phyloP scores from a whole-genome alignment of 106 monocot species.

The Acorus calamus region DNA sequence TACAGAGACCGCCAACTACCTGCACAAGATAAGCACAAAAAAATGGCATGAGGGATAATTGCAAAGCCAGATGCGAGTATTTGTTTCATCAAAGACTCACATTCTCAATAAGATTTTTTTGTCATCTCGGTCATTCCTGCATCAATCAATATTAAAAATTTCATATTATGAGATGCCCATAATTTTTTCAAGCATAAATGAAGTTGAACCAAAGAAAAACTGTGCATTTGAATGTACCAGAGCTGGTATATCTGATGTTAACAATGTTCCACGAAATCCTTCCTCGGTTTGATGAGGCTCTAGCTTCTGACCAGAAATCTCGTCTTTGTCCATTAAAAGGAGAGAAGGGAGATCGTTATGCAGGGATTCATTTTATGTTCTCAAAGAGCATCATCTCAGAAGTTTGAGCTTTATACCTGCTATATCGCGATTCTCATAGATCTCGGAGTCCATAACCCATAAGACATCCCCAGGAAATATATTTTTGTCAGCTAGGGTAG shows the following conservation, averaged over 20 bases:
- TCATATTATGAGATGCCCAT: too few species aligned
- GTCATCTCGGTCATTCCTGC: too few species aligned
- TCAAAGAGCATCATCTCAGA: too few species aligned
- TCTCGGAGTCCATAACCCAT: slow-evolving; percentile 82
- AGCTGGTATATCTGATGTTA: slow-evolving; percentile 41
- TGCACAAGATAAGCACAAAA: too few species aligned
- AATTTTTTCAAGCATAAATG: too few species aligned
- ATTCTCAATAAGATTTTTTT: too few species aligned
- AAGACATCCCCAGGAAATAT: slow-evolving; percentile 91
- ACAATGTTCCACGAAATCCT: slow-evolving; percentile 94
- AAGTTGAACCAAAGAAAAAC: too few species aligned
- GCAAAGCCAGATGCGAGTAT: too few species aligned
- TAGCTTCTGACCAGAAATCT: slow-evolving; percentile 59
- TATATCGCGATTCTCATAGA: slow-evolving; percentile 93
- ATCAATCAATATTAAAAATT: too few species aligned
- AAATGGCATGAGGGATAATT: too few species aligned
- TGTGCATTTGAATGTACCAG: slow-evolving; percentile 8
- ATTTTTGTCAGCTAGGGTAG: slow-evolving; percentile 91
- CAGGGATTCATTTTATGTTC: not conserved
- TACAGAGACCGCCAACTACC: too few species aligned
- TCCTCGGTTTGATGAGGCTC: slow-evolving; percentile 45
- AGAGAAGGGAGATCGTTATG: not conserved
- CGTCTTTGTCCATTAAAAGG: slow-evolving; percentile 38
- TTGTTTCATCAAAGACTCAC: too few species aligned
- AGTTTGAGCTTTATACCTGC: slow-evolving; percentile 35